phyloP scores from a whole-genome alignment of 2,329 filamentous ascomycete genomes.

The Claviceps monticola region DNA sequence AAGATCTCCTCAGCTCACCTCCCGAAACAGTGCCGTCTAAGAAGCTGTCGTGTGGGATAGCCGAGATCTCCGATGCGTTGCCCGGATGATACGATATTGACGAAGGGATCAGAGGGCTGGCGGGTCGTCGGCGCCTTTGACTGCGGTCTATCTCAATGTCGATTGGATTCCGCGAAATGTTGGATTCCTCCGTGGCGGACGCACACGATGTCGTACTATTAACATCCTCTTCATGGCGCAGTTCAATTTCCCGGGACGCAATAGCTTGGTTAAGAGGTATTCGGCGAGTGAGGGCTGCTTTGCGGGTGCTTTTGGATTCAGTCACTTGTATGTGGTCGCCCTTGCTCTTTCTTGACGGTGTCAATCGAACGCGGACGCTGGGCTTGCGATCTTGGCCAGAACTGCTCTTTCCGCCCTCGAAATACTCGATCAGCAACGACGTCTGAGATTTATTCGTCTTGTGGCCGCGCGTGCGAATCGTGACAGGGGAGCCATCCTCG shows the following conservation, averaged over 20 bases:
- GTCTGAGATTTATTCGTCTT: conserved; percentile 59
- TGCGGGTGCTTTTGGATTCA: conserved; percentile 60
- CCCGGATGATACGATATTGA: conserved; percentile 47
- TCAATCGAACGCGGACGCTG: conserved; percentile 67
- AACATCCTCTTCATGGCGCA: conserved; percentile 43
- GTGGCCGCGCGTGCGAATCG: conserved; percentile 65
- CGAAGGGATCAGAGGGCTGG: conserved; percentile 53
- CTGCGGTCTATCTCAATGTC: conserved; percentile 74
- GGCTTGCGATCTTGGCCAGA: conserved; percentile 53
- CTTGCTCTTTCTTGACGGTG: conserved; percentile 56
- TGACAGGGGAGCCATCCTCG: conserved; percentile 81
- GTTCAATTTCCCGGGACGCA: conserved; percentile 28
- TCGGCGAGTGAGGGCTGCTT: conserved; percentile 40
- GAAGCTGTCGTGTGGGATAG: conserved; percentile 51
- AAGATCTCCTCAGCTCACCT: conserved; percentile 25
- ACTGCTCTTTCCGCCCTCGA: conserved; percentile 61
- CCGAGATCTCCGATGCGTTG: conserved; percentile 72
- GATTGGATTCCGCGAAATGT: conserved; percentile 61
- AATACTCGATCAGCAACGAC: conserved; percentile 87
- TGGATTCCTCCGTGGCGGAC: conserved; percentile 68
- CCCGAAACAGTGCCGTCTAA: conserved; percentile 41
- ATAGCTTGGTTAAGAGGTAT: conserved; percentile 37
- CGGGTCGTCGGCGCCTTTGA: conserved; percentile 43
- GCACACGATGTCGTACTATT: conserved; percentile 60
- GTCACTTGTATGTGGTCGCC: conserved; percentile 79